phyloP scores from a whole-genome alignment of 345 rosid species.

The Orychophragmus violaceus region DNA sequence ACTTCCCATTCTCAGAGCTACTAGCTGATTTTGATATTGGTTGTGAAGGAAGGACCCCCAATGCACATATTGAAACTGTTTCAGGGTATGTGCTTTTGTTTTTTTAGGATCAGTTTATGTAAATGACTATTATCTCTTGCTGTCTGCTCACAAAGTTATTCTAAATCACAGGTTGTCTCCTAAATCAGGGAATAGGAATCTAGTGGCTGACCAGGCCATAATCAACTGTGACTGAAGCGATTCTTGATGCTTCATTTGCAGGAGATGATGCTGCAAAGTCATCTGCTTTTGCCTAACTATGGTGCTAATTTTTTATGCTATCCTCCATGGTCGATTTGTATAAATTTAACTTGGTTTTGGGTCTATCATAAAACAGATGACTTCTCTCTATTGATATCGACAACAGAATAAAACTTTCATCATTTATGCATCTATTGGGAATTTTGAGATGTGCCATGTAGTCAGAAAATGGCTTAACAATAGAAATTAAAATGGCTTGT shows the following conservation, averaged over 20 bases:
- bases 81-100: slow-evolving; percentile 35
- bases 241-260: slow-evolving; percentile 35
- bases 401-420: slow-evolving; percentile 17
- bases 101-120: neutral
- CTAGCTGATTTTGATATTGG: slow-evolving; percentile 66
- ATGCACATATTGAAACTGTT: slow-evolving; percentile 24
- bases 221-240: slow-evolving; percentile 39
- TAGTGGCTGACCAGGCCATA: slow-evolving; percentile 32
- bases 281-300: neutral
- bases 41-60: slow-evolving; percentile 30
- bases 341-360: neutral
- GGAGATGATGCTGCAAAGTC: slow-evolving; percentile 28
- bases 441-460: neutral
- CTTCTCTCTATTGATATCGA: slow-evolving; percentile 5
- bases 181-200: slow-evolving; percentile 39
- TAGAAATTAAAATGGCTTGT: slow-evolving; percentile 5
- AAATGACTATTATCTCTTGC: neutral
- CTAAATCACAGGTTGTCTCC: slow-evolving; percentile 39
- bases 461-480: slow-evolving; percentile 20
- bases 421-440: slow-evolving; percentile 15
- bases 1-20: slow-evolving; percentile 60
- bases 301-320: neutral
- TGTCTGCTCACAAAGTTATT: slow-evolving; percentile 8
- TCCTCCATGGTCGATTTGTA: neutral
- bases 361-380: neutral